Base-by-base conservation (phyloP, 768 basidiomycete genomes). In the Paxillus ammoniavirescens region DNA sequence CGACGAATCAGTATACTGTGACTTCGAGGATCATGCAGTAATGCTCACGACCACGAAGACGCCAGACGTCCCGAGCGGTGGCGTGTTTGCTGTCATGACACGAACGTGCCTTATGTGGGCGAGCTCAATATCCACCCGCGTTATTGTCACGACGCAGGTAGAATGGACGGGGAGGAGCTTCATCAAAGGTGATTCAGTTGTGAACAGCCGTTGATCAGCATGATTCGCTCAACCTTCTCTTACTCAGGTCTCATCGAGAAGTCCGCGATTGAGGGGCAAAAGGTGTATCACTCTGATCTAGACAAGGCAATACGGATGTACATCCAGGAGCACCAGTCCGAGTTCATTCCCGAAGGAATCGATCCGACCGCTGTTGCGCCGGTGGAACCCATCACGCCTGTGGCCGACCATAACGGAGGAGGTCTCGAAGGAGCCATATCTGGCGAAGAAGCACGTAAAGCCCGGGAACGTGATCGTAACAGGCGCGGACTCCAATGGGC, bases 111-210 rank as follows among this genome's bases (percentile, higher is more conserved):
- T 98, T 44, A 98, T 83, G 77, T 99, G 94, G 94, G 94, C 93
- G 10, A 87, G 88, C 48, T 73, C 80, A 4, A 79, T 88, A 48
- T 81, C 86, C 21, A 89, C 89, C 6, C 83, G 80, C 53, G 83
- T 99, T 13, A 58, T 94, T 10, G 91, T 98, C 4, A 94, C 92
- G 40, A 93, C 90, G 4, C 83, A 89, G 58, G 91, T 98, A 2
- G 95, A 98, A 55, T 99, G 96, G 94, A 92, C 91, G 0, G 95
- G 95, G 42, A 81, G 93, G 61, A 95, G 92, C 72, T 98, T 98
- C 73, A 94, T 99, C 71, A 96, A 91, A 73, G 89, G 94, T 93
- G 53, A 59, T 75, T 55, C 10, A 37, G 36, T 5, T 41, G 17
- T 28, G 4, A 15, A 7, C 17, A 3, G 1, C 30, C 8, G 9